phyloP scores from a whole-genome alignment of 495 filamentous ascomycete genomes.

The Penicillium fimorum region DNA sequence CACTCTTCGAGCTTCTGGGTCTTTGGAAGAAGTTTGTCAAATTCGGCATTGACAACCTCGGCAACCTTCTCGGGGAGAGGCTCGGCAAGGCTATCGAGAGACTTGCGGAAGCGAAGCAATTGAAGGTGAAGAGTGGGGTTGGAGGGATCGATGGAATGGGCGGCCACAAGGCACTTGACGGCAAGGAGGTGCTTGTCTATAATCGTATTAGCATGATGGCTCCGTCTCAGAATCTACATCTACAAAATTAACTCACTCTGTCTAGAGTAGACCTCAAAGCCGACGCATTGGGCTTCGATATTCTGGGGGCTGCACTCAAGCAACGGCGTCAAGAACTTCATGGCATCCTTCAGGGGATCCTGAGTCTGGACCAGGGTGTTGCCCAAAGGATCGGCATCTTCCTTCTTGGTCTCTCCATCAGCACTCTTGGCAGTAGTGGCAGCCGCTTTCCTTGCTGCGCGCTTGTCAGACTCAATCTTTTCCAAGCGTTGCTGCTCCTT shows the following conservation, averaged over 20 bases:
- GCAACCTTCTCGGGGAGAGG: constrained; percentile 58
- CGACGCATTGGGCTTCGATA: constrained; percentile 76
- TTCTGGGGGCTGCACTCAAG: constrained; percentile 80
- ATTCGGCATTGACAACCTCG: constrained; percentile 64
- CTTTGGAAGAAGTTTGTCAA: constrained; percentile 58
- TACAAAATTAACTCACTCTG: constrained; percentile 55
- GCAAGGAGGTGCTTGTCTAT: constrained; percentile 82
- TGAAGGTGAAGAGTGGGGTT: constrained; percentile 80
- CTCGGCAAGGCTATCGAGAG: constrained; percentile 54
- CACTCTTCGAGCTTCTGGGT: constrained; percentile 56
- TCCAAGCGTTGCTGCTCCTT: constrained; percentile 85
- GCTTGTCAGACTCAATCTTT: constrained; percentile 77
- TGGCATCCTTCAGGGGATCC: constrained; percentile 79
- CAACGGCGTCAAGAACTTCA: constrained; percentile 79
- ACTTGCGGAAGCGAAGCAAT: constrained; percentile 63
- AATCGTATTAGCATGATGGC: constrained; percentile 17
- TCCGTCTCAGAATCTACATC: background rate
- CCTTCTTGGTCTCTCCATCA: constrained; percentile 65
- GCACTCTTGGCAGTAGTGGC: constrained; percentile 46
- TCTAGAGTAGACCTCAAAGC: constrained; percentile 86
- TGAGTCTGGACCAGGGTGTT: constrained; percentile 71
- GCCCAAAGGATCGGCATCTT: constrained; percentile 85
- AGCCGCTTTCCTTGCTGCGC: constrained; percentile 56
- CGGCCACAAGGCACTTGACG: constrained; percentile 77
- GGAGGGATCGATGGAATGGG: constrained; percentile 63